Percentiles rank a stretch among this genome's conserved stretches.
These are phyloP conservation scores for Grosmannia serpens DNA, from an alignment of 2,329 filamentous ascomycete species.

Conservation along the genomic window DNA sequence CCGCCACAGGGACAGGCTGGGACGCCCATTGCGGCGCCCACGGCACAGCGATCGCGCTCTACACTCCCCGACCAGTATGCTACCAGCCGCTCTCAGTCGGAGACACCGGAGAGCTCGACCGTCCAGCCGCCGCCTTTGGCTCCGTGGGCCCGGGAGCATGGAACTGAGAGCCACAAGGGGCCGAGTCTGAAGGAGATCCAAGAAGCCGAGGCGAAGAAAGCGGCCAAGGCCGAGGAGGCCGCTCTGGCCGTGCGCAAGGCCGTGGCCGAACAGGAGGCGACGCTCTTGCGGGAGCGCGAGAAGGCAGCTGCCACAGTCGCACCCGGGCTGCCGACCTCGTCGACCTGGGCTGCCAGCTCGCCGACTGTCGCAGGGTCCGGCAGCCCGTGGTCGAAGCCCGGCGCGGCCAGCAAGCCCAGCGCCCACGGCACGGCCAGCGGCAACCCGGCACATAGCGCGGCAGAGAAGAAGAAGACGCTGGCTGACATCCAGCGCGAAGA, in stretches of 20 bases:
- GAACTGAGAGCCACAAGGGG: slow-evolving; percentile 59
- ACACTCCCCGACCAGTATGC: slow-evolving; percentile 66
- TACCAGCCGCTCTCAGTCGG: slow-evolving; percentile 56
- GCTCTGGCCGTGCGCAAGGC: slow-evolving; percentile 68
- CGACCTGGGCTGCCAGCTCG: slow-evolving; percentile 78
- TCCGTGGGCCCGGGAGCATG: slow-evolving; percentile 86
- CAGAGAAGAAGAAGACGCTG: slow-evolving; percentile 67
- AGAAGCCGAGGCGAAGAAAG: slow-evolving; percentile 85
- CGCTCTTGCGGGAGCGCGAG: slow-evolving; percentile 47
- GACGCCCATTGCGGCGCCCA: slow-evolving; percentile 78
- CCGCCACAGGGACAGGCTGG: slow-evolving; percentile 56
- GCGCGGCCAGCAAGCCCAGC: slow-evolving; percentile 31
- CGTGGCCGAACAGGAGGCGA: slow-evolving; percentile 67
- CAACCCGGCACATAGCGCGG: slow-evolving; percentile 19
- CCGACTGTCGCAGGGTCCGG: slow-evolving; percentile 49
- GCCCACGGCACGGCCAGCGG: slow-evolving; percentile 15
- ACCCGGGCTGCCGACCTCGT: slow-evolving; percentile 73
- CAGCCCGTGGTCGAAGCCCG: slow-evolving; percentile 58
- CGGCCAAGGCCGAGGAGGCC: slow-evolving; percentile 75
- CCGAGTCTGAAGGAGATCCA: slow-evolving; percentile 95
- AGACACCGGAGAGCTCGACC: slow-evolving; percentile 51
- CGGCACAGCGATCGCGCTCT: slow-evolving; percentile 72
- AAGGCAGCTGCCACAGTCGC: slow-evolving; percentile 44
- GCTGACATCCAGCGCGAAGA: slow-evolving; percentile 97
- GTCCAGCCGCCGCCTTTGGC: slow-evolving; percentile 59